These are phyloP conservation scores for Trichoderma sp. DNA, from an alignment of 2,329 filamentous ascomycete species.

Conservation along the genomic window DNA sequence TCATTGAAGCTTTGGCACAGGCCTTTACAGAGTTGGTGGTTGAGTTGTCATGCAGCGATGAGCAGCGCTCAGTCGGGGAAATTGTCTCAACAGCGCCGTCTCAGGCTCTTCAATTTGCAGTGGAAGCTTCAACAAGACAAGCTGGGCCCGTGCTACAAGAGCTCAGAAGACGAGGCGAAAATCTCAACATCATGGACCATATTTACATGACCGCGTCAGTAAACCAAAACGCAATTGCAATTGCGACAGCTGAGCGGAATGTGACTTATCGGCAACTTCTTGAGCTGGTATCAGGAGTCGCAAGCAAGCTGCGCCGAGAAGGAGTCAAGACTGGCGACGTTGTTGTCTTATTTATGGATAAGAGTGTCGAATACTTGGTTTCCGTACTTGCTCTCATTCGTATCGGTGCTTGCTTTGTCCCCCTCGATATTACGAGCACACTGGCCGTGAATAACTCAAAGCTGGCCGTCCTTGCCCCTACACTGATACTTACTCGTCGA, in stretches of 20 bases:
- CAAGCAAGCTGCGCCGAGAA: not conserved
- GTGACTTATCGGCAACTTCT: not conserved
- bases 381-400: not conserved
- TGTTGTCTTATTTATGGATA: not conserved
- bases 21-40: not conserved
- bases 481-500: not conserved
- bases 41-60: not conserved
- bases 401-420: not conserved
- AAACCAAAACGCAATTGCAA: not conserved
- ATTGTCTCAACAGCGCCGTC: not conserved
- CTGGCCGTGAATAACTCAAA: not conserved
- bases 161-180: not conserved
- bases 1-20: not conserved
- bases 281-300: not conserved
- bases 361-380: not conserved
- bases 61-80: not conserved
- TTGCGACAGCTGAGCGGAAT: not conserved
- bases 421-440: not conserved
- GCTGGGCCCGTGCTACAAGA: not conserved
- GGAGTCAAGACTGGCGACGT: not conserved
- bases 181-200: not conserved
- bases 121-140: not conserved
- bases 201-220: not conserved
- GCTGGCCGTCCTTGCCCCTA: not conserved
- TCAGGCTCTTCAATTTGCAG: not conserved